phyloP scores from a whole-genome alignment of 805 yeast genomes.

The Candida odintsovae region DNA sequence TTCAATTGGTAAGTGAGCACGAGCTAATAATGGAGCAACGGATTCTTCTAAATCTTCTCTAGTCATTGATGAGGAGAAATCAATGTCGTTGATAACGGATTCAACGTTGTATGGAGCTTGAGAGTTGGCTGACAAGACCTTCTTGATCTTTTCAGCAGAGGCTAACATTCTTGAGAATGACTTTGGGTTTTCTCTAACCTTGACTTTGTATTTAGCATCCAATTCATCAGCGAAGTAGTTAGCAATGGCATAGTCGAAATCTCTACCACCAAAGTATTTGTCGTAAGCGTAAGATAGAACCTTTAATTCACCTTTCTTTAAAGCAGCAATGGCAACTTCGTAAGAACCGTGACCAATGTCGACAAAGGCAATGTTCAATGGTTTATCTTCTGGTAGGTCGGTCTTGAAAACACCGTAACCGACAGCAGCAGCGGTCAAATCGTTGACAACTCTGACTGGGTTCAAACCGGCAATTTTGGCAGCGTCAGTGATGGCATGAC shows the following conservation, averaged over 20 bases:
- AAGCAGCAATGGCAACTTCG: constrained; percentile 83
- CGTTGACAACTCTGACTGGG: constrained; percentile 97
- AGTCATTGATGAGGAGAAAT: constrained; percentile 80
- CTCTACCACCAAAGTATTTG: constrained; percentile 98
- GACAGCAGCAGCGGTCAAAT: constrained; percentile 97
- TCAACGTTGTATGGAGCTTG: constrained; percentile 93
- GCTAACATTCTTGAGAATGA: constrained; percentile 89
- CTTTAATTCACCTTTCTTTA: constrained; percentile 94
- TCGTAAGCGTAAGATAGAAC: constrained; percentile 88
- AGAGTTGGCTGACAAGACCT: constrained; percentile 92
- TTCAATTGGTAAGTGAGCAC: constrained; percentile 74
- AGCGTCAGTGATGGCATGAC: constrained; percentile 94
- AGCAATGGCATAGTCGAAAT: constrained; percentile 89
- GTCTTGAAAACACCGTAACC: constrained; percentile 98
- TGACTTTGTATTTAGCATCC: constrained; percentile 87
- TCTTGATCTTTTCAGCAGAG: constrained; percentile 91
- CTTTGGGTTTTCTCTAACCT: constrained; percentile 85
- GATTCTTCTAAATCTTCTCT: constrained; percentile 92
- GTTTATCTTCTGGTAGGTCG: constrained; percentile 91
- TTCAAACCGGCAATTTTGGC: constrained; percentile 93
- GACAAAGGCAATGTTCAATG: constrained; percentile 84
- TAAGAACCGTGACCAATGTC: constrained; percentile 97
- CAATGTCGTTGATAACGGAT: constrained; percentile 95
- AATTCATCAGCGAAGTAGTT: constrained; percentile 93
- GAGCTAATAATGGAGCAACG: constrained; percentile 73